Percentiles rank a stretch among this genome's conserved stretches.
Evolutionary conservation across 139 green algal species (phyloP).

Genomic region (Ostreobium quekettii): DNA sequence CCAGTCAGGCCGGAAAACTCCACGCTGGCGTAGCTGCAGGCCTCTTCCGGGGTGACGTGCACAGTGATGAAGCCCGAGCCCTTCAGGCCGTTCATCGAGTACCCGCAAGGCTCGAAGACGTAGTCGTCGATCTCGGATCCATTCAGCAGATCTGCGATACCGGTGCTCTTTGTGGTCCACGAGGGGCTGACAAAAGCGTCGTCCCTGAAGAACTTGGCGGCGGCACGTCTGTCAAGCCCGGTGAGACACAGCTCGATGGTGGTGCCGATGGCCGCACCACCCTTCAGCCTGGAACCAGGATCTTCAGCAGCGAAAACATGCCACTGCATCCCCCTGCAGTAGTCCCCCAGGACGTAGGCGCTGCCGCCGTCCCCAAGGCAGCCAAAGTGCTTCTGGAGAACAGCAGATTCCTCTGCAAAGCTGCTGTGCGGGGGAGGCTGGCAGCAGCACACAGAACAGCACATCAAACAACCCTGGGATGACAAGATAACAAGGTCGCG

Average conservation of each 20-base stretch:
- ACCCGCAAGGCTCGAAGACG: conserved; percentile 97
- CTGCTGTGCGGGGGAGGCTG: conserved; percentile 46
- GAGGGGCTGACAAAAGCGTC: conserved; percentile 49
- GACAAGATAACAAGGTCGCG: conserved; percentile 22
- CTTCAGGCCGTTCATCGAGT: conserved; percentile 92
- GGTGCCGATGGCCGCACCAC: conserved; percentile 10
- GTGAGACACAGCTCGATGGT: conserved; percentile 95
- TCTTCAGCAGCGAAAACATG: conserved; percentile 79
- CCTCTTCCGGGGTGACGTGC: conserved; percentile 93
- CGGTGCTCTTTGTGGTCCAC: conserved; percentile 48
- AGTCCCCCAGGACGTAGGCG: conserved; percentile 80
- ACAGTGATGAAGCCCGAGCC: conserved; percentile 80
- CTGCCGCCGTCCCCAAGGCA: conserved; percentile 49
- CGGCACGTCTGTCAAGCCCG: conserved; percentile 53
- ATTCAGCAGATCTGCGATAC: conserved; percentile 69
- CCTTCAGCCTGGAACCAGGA: conserved; percentile 1
- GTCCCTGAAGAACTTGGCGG: conserved; percentile 64
- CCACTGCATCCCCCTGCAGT: conserved; percentile 75
- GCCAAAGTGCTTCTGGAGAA: conserved; percentile 66
- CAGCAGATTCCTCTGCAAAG: conserved; percentile 67
- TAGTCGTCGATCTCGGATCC: conserved; percentile 86
- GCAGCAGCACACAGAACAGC: neutral
- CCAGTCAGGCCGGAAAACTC: conserved; percentile 81
- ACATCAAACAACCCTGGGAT: neutral
- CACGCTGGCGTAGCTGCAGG: conserved; percentile 84